phyloP scores from a whole-genome alignment of 805 yeast genomes.

The Candida loeiensis region DNA sequence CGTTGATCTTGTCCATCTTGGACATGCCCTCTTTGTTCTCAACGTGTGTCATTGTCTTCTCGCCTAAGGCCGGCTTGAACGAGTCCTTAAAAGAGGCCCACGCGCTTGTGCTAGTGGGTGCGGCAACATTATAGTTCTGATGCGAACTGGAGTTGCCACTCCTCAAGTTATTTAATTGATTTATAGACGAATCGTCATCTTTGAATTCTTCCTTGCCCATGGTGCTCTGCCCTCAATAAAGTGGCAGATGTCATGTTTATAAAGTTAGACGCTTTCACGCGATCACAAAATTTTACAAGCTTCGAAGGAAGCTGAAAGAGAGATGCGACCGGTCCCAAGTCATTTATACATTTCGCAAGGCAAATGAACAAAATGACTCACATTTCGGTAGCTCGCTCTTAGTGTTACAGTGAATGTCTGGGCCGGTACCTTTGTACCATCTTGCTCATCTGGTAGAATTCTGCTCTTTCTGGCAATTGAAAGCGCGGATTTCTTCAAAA shows the following conservation, averaged over 20 bases:
- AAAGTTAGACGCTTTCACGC: neutral
- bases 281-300: neutral
- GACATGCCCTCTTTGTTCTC: constrained; percentile 21
- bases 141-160: constrained; percentile 16
- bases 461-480: neutral
- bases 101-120: constrained; percentile 8
- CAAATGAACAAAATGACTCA: constrained; percentile 8
- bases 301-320: neutral
- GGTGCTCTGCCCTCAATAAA: neutral
- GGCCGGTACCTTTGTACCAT: neutral
- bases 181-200: constrained; percentile 9
- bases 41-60: constrained; percentile 17
- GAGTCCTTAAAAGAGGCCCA: constrained; percentile 31
- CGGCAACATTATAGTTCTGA: neutral
- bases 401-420: too few species aligned
- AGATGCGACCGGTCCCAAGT: neutral
- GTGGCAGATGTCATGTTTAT: neutral
- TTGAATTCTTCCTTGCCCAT: constrained; percentile 5
- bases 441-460: neutral
- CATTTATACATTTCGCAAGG: constrained; percentile 8
- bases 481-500: neutral
- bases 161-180: constrained; percentile 12
- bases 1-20: constrained; percentile 28
- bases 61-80: constrained; percentile 31
- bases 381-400: neutral